Conservation (phyloP, 2,329 filamentous ascomycete genomes). For the Myriosclerotinia curreyana region DNA sequence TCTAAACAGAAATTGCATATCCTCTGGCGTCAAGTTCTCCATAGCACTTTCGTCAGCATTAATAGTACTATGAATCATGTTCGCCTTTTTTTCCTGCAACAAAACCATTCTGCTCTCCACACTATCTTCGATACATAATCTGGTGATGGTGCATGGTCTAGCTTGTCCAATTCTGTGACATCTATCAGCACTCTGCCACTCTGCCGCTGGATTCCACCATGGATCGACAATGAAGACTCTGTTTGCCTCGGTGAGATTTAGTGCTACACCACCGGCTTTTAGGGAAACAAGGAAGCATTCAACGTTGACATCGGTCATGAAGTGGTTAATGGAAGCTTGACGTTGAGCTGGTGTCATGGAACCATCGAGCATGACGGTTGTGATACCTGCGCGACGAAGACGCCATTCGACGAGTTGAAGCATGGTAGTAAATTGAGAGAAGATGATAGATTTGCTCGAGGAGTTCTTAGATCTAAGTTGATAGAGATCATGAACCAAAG, state of each 20-base stretch:
- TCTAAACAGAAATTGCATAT: slow-evolving; percentile 95
- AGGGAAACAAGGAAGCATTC: slow-evolving; percentile 95
- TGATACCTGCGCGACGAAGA: slow-evolving; percentile 92
- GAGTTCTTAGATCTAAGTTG: slow-evolving; percentile 87
- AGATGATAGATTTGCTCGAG: slow-evolving; percentile 95
- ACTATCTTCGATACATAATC: slow-evolving; percentile 93
- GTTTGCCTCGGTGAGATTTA: slow-evolving; percentile 93
- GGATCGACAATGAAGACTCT: slow-evolving; percentile 95
- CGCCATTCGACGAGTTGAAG: slow-evolving; percentile 96
- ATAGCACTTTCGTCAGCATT: slow-evolving; percentile 89
- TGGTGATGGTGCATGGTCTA: slow-evolving; percentile 88
- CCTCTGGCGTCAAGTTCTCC: slow-evolving; percentile 84
- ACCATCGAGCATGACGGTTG: slow-evolving; percentile 96
- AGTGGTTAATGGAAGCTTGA: slow-evolving; percentile 90
- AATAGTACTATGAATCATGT: slow-evolving; percentile 96
- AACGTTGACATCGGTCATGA: slow-evolving; percentile 91
- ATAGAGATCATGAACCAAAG: slow-evolving; percentile 91
- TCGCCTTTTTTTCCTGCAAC: slow-evolving; percentile 97
- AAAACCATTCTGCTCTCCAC: slow-evolving; percentile 95
- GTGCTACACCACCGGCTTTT: slow-evolving; percentile 91
- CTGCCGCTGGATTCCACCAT: slow-evolving; percentile 99
- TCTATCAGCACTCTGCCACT: slow-evolving; percentile 95
- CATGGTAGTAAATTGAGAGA: slow-evolving; percentile 97
- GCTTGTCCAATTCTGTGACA: slow-evolving; percentile 95
- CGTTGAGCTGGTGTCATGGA: slow-evolving; percentile 94